Evolutionary conservation across 306 rosid species (phyloP), one percentile per base, ranked within the genome.

Genomic region (Acacia melanoxylon): DNA sequence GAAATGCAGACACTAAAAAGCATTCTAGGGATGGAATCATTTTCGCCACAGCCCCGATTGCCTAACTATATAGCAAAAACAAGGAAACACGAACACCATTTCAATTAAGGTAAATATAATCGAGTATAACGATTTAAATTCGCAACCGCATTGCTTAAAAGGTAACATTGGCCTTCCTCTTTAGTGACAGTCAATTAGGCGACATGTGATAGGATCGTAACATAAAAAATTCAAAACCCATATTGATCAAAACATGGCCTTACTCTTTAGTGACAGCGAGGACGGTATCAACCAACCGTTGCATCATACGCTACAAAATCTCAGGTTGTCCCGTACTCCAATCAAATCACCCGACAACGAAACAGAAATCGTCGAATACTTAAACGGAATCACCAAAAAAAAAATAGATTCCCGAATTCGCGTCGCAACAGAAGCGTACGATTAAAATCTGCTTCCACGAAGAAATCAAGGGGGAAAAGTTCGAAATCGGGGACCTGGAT

Each of bases 251-350:
- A 75, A 48, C 48, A 72, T 8, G 63, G 49, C 41, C 94, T 88
- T 84, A 92, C 97, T 92, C 97, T 91, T 92, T 91, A 80, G 92
- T 80, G 40, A 92, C 91, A 77, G 95, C 97, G 70, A 92, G 88
- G 69, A 83, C 81, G 77, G 76, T 85, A 82, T 92, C 97, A 77
- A 87, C 95, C 83, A 89, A 79, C 27, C 90, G 91, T 70, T 91
- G 95, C 88, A 92, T 91, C 89, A 90, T 91, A 12, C 17, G 10
- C 52, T 56, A 35, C 2, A 40, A 37, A 85, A 81, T 56, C 68
- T 13, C 29, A 48, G n/a, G 58, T 48, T 51, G 31, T 22, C 29
- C 25, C 25, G 27, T 31, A 48, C 7, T 19, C 33, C 42, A 19
- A 33, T 48, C 4, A 17, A 29, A 72, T 49, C 13, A 9, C 35